phyloP scores from a whole-genome alignment of 2,329 filamentous ascomycete species.

The Helicocarpus griseus region DNA sequence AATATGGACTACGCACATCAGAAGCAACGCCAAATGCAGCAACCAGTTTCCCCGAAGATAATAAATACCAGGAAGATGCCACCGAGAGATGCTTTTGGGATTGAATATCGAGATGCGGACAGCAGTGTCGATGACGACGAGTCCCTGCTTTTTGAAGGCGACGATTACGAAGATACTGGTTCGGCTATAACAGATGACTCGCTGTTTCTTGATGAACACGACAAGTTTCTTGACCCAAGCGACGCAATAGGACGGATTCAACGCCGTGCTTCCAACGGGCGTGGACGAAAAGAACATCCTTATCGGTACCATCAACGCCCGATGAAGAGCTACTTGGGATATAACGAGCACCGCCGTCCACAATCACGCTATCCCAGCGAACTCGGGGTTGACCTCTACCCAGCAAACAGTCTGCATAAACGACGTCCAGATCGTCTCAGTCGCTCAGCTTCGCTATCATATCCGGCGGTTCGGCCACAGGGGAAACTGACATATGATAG shows the following conservation, averaged over 20 bases:
- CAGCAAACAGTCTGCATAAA: constrained; percentile 15
- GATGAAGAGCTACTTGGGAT: constrained; percentile 7
- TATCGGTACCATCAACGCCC: constrained; percentile 22
- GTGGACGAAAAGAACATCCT: constrained; percentile 9
- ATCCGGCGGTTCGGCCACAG: neutral
- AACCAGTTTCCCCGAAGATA: constrained; percentile 7
- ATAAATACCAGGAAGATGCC: constrained; percentile 8
- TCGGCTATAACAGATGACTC: constrained; percentile 17
- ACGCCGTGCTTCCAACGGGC: constrained; percentile 13
- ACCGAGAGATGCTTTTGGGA: constrained; percentile 4
- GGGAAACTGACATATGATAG: constrained; percentile 14
- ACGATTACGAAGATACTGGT: constrained; percentile 19
- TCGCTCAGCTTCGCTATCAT: constrained; percentile 1
- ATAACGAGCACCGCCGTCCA: constrained; percentile 2
- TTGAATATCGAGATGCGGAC: constrained; percentile 13
- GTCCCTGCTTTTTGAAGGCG: constrained; percentile 20
- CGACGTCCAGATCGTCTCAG: neutral
- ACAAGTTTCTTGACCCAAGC: constrained; percentile 12
- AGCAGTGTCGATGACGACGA: constrained; percentile 23
- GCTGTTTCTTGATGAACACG: constrained; percentile 14
- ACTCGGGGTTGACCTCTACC: constrained; percentile 18
- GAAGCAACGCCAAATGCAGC: neutral
- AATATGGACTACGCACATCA: neutral
- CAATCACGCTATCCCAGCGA: constrained; percentile 11
- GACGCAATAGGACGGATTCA: constrained; percentile 15